Conservation (phyloP, 1,284 basidiomycete genomes). For the Moniliophthora roreri region DNA sequence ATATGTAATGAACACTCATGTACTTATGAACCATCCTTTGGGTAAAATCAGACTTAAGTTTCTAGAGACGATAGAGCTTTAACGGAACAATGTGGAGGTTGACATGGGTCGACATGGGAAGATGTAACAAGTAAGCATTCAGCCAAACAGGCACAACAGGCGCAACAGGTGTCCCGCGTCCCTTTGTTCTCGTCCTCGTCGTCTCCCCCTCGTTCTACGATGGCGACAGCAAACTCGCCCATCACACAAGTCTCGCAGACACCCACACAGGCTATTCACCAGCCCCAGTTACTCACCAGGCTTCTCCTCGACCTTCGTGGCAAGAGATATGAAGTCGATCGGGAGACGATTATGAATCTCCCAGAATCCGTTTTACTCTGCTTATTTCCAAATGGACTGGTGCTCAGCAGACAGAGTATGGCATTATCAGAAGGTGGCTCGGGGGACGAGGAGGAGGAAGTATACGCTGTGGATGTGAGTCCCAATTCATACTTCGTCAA, state of each 20-base stretch:
- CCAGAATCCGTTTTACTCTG: slow-evolving; percentile 97
- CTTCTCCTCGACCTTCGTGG: slow-evolving; percentile 93
- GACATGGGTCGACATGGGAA: neutral
- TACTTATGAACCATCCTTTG: slow-evolving; percentile 4
- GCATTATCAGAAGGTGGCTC: slow-evolving; percentile 71
- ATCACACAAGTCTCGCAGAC: slow-evolving; percentile 85
- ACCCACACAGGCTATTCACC: slow-evolving; percentile 69
- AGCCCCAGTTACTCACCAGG: slow-evolving; percentile 82
- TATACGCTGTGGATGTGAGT: slow-evolving; percentile 94
- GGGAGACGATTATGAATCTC: slow-evolving; percentile 97
- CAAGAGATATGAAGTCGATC: slow-evolving; percentile 90
- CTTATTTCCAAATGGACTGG: slow-evolving; percentile 96
- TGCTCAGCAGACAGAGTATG: slow-evolving; percentile 85
- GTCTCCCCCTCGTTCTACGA: slow-evolving; percentile 1
- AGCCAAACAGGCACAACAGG: slow-evolving; percentile 3
- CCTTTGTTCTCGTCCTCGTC: neutral
- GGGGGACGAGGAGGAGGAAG: slow-evolving; percentile 88
- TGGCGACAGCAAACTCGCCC: slow-evolving; percentile 62
- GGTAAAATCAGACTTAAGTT: slow-evolving; percentile 1
- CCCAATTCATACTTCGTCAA: slow-evolving; percentile 2
- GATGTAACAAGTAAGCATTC: neutral
- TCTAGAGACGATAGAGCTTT: neutral
- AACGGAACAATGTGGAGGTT: neutral
- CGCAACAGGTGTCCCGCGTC: neutral
- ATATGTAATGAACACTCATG: slow-evolving; percentile 6